Conservation (phyloP, 176 grass and related monocot species). For the Ampelocalamus luodianensis region DNA sequence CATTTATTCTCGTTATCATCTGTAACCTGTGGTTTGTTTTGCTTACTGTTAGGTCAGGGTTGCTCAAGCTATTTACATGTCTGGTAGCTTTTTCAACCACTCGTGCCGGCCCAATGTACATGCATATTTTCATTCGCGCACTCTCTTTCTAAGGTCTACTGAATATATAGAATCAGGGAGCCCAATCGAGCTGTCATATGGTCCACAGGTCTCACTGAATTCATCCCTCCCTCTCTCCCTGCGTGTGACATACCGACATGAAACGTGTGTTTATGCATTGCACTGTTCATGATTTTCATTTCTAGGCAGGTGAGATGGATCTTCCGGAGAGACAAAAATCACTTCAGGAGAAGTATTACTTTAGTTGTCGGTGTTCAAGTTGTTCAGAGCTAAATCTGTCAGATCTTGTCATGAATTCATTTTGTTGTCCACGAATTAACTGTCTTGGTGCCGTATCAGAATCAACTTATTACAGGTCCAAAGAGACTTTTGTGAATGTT, state of each 20-base stretch:
- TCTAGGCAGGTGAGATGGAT: constrained; percentile 66
- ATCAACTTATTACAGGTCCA: constrained; percentile 49
- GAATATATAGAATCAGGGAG: constrained; percentile 72
- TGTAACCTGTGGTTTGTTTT: constrained; percentile 44
- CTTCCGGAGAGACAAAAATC: constrained; percentile 70
- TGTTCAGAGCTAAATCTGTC: constrained; percentile 82
- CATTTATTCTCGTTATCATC: constrained; percentile 22
- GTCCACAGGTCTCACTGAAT: constrained; percentile 68
- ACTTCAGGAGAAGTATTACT: constrained; percentile 82
- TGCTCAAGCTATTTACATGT: constrained; percentile 88
- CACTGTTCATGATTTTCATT: constrained; percentile 32
- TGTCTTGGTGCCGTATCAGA: constrained; percentile 75
- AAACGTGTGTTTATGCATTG: constrained; percentile 20
- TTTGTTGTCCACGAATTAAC: constrained; percentile 60
- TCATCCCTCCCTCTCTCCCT: constrained; percentile 1
- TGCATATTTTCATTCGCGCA: constrained; percentile 84
- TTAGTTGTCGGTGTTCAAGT: constrained; percentile 75
- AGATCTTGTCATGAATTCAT: constrained; percentile 84
- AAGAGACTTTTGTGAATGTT: constrained; percentile 66
- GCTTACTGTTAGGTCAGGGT: constrained; percentile 64
- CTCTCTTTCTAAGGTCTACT: constrained; percentile 72
- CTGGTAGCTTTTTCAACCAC: constrained; percentile 90
- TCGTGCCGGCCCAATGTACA: constrained; percentile 80
- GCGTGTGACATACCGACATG: not conserved
- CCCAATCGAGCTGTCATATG: constrained; percentile 89